These are phyloP conservation scores for Houttuynia cordata DNA, from an alignment of 164 flowering plant species.

Conservation along the genomic window DNA sequence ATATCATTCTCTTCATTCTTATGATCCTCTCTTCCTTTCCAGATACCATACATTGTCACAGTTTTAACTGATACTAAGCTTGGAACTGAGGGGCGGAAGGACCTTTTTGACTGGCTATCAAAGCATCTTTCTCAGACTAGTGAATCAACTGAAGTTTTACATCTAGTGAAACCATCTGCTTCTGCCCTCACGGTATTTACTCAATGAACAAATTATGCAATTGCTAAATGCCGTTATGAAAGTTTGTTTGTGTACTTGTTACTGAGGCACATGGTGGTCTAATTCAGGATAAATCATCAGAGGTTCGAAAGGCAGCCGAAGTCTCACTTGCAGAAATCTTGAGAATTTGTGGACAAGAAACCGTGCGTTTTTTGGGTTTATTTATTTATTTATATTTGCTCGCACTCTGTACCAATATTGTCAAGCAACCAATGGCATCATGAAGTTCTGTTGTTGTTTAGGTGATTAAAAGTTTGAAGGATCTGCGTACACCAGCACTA, in stretches of 20 bases:
- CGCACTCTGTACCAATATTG: too few species aligned
- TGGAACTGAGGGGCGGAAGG: conserved; percentile 95
- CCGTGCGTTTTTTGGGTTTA: conserved; percentile 25
- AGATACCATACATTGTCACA: conserved; percentile 78
- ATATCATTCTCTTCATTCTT: background rate
- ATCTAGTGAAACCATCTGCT: conserved; percentile 66
- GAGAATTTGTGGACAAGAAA: conserved; percentile 74
- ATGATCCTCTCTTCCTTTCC: conserved; percentile 9
- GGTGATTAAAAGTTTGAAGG: conserved; percentile 70
- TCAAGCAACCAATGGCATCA: background rate
- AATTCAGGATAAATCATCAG: conserved; percentile 83
- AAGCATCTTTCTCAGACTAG: conserved; percentile 58
- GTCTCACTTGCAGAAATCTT: conserved; percentile 65
- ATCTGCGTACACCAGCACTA: conserved; percentile 76
- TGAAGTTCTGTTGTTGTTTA: conserved; percentile 6
- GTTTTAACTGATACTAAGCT: conserved; percentile 65
- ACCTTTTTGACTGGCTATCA: conserved; percentile 94
- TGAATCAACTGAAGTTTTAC: conserved; percentile 67
- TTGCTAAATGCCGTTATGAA: background rate
- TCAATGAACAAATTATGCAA: background rate
- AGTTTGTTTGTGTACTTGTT: background rate
- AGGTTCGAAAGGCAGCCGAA: conserved; percentile 99
- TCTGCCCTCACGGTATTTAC: conserved; percentile 62
- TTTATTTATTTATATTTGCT: background rate
- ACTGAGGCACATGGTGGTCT: background rate